Conservation (phyloP, 805 yeast species). For the Starmerella khaoyaiensis region DNA sequence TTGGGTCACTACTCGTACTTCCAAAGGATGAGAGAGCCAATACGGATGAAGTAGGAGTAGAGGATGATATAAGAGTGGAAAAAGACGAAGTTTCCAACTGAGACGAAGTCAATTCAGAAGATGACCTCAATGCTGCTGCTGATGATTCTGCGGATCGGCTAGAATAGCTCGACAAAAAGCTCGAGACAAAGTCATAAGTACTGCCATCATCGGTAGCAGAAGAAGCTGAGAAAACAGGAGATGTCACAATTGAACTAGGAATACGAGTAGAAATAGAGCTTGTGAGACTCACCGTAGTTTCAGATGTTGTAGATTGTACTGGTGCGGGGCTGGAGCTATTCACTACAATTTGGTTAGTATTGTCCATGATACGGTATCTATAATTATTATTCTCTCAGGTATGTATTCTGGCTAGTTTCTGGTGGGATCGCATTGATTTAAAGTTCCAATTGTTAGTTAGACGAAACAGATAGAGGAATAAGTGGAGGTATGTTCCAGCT, state of each 20-base stretch:
- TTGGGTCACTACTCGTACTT: not conserved
- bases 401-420: not conserved
- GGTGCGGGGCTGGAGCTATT: not conserved
- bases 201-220: not conserved
- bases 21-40: not conserved
- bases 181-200: not conserved
- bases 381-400: not conserved
- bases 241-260: not conserved
- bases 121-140: too few relatives aligned
- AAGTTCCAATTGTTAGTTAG: not conserved
- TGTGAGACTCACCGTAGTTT: not conserved
- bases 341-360: conserved; percentile 6
- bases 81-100: not conserved
- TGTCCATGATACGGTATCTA: conserved; percentile 2
- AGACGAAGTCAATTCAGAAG: not conserved
- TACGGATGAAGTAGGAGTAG: not conserved
- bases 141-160: not conserved
- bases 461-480: not conserved
- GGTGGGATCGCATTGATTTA: not conserved
- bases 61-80: not conserved
- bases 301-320: not conserved
- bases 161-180: not conserved
- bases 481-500: not conserved
- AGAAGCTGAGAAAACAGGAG: not conserved
- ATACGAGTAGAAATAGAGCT: not conserved